A percentile compares a stretch with the other conserved stretches of the same genome.
Conservation (phyloP, 2,329 filamentous ascomycete genomes). For the Fusarium brevicatenulatum region DNA sequence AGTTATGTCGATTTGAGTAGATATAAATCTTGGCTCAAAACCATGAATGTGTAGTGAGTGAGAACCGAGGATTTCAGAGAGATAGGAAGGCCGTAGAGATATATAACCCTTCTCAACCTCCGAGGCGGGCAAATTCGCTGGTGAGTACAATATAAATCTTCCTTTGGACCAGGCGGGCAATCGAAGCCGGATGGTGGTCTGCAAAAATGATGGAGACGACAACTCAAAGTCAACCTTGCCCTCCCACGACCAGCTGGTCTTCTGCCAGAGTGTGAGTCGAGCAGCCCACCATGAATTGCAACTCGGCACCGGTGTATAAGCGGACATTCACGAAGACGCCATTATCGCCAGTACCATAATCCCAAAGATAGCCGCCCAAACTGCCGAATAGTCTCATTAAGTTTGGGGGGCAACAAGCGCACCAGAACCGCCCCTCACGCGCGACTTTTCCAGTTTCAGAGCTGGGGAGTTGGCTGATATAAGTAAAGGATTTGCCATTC, state of each 20-base stretch:
- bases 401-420: constrained; percentile 70
- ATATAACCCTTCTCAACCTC: constrained; percentile 60
- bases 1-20: constrained; percentile 62
- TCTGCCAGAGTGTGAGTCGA: constrained; percentile 46
- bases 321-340: constrained; percentile 61
- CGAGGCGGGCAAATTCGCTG: constrained; percentile 22
- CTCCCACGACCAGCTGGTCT: constrained; percentile 66
- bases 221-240: background rate
- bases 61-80: constrained; percentile 49
- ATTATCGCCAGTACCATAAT: constrained; percentile 46
- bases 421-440: constrained; percentile 54
- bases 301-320: constrained; percentile 61
- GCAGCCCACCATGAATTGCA: constrained; percentile 52
- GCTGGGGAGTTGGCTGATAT: constrained; percentile 69
- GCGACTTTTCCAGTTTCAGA: background rate
- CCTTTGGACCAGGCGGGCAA: constrained; percentile 42
- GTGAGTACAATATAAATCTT: constrained; percentile 49
- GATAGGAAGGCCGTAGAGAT: constrained; percentile 54
- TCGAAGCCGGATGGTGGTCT: background rate
- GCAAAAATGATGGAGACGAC: background rate
- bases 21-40: constrained; percentile 59
- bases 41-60: constrained; percentile 55
- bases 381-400: constrained; percentile 64
- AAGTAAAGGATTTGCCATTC: constrained; percentile 67
- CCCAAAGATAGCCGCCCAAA: constrained; percentile 67